phyloP scores from a whole-genome alignment of 179 eudicot genomes.

The Spergularia azorica region DNA sequence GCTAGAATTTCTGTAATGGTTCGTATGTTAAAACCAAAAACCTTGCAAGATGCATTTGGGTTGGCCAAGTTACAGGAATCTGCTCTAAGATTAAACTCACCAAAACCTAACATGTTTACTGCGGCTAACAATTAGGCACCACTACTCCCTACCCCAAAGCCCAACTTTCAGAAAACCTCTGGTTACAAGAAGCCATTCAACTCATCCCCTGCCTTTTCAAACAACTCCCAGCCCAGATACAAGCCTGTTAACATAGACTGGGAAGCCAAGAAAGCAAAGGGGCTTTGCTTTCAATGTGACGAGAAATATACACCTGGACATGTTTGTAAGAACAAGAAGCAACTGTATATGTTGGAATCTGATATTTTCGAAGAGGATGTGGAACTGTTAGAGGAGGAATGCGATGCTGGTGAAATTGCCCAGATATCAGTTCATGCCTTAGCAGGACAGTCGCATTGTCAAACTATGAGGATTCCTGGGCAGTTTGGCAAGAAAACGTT shows the following conservation, averaged over 20 bases:
- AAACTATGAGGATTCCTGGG: slow-evolving; percentile 11
- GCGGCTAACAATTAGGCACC: too few relatives aligned
- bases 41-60: not conserved
- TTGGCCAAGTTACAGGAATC: not conserved
- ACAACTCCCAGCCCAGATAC: too few relatives aligned
- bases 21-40: not conserved
- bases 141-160: too few relatives aligned
- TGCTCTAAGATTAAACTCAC: not conserved
- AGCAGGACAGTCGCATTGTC: not conserved
- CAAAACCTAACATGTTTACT: too few relatives aligned
- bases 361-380: not conserved
- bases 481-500: not conserved
- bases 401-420: not conserved
- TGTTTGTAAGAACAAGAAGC: slow-evolving; percentile 1
- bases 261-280: not conserved
- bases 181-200: not conserved
- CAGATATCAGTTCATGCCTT: slow-evolving; percentile 4
- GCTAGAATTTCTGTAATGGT: not conserved
- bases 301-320: not conserved
- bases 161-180: too few relatives aligned
- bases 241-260: too few relatives aligned
- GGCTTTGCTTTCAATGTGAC: not conserved
- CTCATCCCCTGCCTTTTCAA: not conserved
- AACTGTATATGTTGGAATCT: not conserved
- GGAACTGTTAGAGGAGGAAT: not conserved